Base-by-base conservation (phyloP, 140 eudicot species). In the Oenanthe javanica region DNA sequence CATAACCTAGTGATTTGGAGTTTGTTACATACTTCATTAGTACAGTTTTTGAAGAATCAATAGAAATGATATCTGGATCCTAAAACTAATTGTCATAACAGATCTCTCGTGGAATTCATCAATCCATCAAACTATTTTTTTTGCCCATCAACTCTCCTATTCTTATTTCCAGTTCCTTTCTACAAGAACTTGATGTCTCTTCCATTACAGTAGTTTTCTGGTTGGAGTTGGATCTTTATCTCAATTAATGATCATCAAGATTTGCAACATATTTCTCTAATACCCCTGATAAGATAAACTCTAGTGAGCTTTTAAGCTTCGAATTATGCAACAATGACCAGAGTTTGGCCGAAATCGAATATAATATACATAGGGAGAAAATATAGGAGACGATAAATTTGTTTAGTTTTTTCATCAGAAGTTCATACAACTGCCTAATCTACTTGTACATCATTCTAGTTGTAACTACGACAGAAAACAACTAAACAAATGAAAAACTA, bases 371-470 rank as follows among this genome's bases (percentile, higher is more conserved):
- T 0, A 63, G 70, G 38, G 5, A 63, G 70, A 63, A 31, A 31
- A 23, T 63, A 63, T 0, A 1, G 38, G 38, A 12, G 70, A 61
- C 13, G 38, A 63, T 3, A 63, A 63, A 0, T n/a, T 9, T 63
- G 15, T n/a, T 63, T 9, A 61, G n/a, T 63, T 61, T 23, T 10
- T 52, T 52, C 57, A 54, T 55, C 3, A 16, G 18, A 55, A 55
- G 2, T 63, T 63, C 38, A 63, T 63, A 63, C 70, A 63, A 63
- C 70, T 63, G 69, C 70, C 70, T 63, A 63, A 23, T 63, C 70
- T 63, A 63, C 38, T n/a, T 23, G 70, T 63, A 63, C 70, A 63
- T 63, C 69, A 23, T n/a, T 63, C 70, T 63, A 63, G 15, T 63
- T 63, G 70, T 9, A 63, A 63, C 36, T 9, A 9, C 6, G 0